phyloP scores from a whole-genome alignment of 202 grass and related monocot species.

The Schoenoplectus triqueter region DNA sequence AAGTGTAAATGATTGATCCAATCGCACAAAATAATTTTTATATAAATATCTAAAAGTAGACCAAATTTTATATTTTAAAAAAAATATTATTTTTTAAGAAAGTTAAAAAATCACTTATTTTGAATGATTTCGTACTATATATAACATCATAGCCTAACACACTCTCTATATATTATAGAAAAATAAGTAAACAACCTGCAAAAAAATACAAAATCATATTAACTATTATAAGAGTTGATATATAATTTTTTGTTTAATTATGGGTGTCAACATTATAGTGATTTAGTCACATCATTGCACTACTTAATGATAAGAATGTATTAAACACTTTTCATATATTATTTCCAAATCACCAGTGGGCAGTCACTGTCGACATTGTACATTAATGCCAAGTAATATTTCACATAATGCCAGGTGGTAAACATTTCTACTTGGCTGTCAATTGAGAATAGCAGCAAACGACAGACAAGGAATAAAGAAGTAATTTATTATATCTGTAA shows the following conservation, averaged over 20 bases:
- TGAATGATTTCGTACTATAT: no score
- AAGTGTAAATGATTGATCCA: no score
- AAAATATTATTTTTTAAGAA: no score
- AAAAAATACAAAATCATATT: background rate
- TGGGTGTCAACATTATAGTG: background rate
- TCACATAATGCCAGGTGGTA: background rate
- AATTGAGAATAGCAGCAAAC: background rate
- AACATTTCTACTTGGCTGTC: background rate
- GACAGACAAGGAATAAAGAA: background rate
- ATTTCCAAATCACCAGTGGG: background rate
- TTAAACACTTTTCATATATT: background rate
- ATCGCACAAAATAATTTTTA: no score
- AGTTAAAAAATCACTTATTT: no score
- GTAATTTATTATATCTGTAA: background rate
- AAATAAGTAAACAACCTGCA: background rate
- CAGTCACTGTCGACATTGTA: background rate
- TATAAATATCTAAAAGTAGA: no score
- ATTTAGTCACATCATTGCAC: background rate
- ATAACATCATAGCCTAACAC: no score
- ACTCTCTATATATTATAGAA: no score
- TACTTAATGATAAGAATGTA: background rate
- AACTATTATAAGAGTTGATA: background rate
- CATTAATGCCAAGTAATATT: slow-evolving; percentile 1
- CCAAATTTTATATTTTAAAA: no score
- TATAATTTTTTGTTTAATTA: background rate